Conservation (phyloP, 306 rosid species). For the Arachis stenosperma region DNA sequence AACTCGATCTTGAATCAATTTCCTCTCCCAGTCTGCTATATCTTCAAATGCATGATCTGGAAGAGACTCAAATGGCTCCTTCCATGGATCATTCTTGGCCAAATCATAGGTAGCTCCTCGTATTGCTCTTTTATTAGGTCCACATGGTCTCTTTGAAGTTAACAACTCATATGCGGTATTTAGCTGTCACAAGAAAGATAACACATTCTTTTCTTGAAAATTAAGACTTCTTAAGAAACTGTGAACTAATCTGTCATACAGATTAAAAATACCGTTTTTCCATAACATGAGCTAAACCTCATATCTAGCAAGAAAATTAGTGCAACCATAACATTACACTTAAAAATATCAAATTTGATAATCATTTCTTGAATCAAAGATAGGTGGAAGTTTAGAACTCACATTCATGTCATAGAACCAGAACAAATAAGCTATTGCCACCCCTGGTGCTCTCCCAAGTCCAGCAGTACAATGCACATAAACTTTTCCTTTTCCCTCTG, state of each 20-base stretch:
- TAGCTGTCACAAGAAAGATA: constrained; percentile 54
- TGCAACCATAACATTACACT: constrained; percentile 29
- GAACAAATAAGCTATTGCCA: constrained; percentile 84
- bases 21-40: constrained; percentile 89
- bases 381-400: constrained; percentile 41
- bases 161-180: constrained; percentile 74
- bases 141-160: constrained; percentile 86
- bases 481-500: constrained; percentile 79
- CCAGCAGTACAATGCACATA: constrained; percentile 94
- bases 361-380: constrained; percentile 15
- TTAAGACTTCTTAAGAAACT: background rate
- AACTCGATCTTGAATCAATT: constrained; percentile 65
- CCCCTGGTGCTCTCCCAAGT: constrained; percentile 94
- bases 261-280: background rate
- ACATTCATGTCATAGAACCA: constrained; percentile 87
- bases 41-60: constrained; percentile 80
- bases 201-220: constrained; percentile 29
- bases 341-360: constrained; percentile 15
- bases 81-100: constrained; percentile 80
- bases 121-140: constrained; percentile 83
- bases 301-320: background rate
- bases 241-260: constrained; percentile 17
- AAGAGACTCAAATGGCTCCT: constrained; percentile 90
- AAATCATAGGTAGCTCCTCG: constrained; percentile 82
- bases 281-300: constrained; percentile 11